Conservation (phyloP, 176 grass and related monocot species). For the Zizania latifolia region DNA sequence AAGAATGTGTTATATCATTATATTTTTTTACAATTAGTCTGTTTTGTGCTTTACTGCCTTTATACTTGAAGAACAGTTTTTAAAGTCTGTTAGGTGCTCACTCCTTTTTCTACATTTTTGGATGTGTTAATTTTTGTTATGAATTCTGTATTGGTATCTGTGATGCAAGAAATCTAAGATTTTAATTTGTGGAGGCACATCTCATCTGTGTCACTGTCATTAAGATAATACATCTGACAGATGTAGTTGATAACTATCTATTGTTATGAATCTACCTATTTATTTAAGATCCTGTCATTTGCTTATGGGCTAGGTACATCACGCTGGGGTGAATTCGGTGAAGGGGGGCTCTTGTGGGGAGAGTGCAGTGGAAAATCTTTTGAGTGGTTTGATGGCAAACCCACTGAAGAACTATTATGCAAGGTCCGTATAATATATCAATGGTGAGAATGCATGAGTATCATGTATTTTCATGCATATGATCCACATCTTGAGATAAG, state of each 20-base stretch:
- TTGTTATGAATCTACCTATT: conserved; percentile 14
- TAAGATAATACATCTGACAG: neutral
- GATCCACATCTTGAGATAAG: neutral
- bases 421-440: conserved; percentile 54
- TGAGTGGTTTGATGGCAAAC: conserved; percentile 75
- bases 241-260: neutral
- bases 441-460: neutral
- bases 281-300: conserved; percentile 26
- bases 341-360: conserved; percentile 91
- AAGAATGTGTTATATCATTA: too few relatives aligned
- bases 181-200: neutral
- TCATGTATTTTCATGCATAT: neutral
- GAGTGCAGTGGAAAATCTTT: conserved; percentile 82
- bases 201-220: neutral
- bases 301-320: conserved; percentile 55
- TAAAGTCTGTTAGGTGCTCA: neutral
- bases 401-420: conserved; percentile 66
- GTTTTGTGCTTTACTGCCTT: too few relatives aligned
- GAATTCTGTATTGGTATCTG: neutral
- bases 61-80: neutral
- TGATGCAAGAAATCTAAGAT: neutral
- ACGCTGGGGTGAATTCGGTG: conserved; percentile 90
- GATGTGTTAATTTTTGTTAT: conserved; percentile 1
- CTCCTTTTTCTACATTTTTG: neutral
- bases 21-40: too few relatives aligned